These are phyloP conservation scores for Saitozyma podzolica DNA, from an alignment of 768 basidiomycete genomes.

Conservation along the genomic window DNA sequence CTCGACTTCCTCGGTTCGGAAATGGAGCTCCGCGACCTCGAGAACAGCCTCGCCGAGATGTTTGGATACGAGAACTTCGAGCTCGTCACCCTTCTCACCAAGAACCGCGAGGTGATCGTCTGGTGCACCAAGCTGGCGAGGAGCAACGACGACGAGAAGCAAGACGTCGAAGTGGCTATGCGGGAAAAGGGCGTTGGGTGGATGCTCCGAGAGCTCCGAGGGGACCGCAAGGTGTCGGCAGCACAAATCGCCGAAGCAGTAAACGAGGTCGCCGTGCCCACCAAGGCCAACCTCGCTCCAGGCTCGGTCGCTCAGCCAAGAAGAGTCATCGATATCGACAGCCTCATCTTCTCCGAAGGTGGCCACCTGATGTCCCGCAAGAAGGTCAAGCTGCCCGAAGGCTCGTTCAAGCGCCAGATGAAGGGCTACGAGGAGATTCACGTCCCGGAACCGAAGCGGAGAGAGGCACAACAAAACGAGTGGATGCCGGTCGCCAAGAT, in stretches of 20 bases:
- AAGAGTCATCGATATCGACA: conserved; percentile 79
- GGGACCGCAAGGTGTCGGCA: conserved; percentile 65
- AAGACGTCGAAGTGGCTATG: conserved; percentile 97
- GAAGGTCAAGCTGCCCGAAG: conserved; percentile 95
- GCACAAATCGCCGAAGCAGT: conserved; percentile 31
- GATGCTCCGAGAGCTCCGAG: conserved; percentile 85
- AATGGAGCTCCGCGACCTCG: conserved; percentile 82
- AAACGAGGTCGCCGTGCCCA: conserved; percentile 59
- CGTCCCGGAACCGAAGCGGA: conserved; percentile 86
- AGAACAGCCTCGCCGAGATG: conserved; percentile 93
- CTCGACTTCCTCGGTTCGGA: conserved; percentile 84
- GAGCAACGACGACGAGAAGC: conserved; percentile 79
- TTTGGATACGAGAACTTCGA: conserved; percentile 85
- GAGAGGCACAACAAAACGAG: conserved; percentile 61
- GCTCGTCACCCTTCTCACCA: conserved; percentile 82
- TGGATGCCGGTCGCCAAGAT: conserved; percentile 67
- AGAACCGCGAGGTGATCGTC: conserved; percentile 92
- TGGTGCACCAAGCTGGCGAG: conserved; percentile 98
- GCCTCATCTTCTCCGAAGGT: conserved; percentile 94
- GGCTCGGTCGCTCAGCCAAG: conserved; percentile 83
- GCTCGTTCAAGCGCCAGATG: conserved; percentile 92
- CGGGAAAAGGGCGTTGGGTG: conserved; percentile 93
- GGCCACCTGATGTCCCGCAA: conserved; percentile 98
- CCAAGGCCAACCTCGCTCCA: conserved; percentile 81
- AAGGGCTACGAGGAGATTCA: conserved; percentile 99